phyloP scores from a whole-genome alignment of 345 rosid species.

The Microthlaspi erraticum region DNA sequence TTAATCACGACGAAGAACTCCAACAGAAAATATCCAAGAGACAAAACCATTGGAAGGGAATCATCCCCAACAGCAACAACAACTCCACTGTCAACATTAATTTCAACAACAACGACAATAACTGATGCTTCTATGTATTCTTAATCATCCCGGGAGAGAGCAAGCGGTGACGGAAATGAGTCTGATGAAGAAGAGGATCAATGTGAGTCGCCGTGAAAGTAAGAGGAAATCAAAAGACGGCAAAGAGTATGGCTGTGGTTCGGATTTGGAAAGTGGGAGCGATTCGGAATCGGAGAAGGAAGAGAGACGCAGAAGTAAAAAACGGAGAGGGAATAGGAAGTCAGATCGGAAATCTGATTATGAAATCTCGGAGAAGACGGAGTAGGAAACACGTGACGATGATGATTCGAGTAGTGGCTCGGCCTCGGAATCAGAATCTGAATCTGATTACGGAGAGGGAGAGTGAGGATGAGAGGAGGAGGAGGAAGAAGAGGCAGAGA shows the following conservation, averaged over 20 bases:
- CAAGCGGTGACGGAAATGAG: constrained; percentile 31
- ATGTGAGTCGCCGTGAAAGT: constrained; percentile 34
- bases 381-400: constrained; percentile 41
- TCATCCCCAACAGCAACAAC: too few species aligned
- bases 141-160: constrained; percentile 34
- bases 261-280: constrained; percentile 39
- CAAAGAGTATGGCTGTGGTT: constrained; percentile 31
- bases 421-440: constrained; percentile 49
- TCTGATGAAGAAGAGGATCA: constrained; percentile 45
- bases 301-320: constrained; percentile 45
- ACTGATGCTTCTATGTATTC: too few species aligned
- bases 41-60: too few species aligned
- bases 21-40: too few species aligned
- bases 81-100: too few species aligned
- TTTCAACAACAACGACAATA: too few species aligned
- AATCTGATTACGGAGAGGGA: constrained; percentile 50
- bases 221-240: constrained; percentile 42
- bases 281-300: constrained; percentile 48
- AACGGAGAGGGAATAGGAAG: constrained; percentile 42
- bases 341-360: constrained; percentile 47
- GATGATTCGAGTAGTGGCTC: constrained; percentile 43
- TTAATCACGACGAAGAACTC: too few species aligned
- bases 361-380: constrained; percentile 49
- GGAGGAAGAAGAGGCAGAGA: constrained; percentile 52
- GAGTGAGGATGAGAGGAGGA: constrained; percentile 47